These are phyloP conservation scores for Linnemannia exigua DNA, from an alignment of 192 early-diverging fungal species.

Conservation along the genomic window DNA sequence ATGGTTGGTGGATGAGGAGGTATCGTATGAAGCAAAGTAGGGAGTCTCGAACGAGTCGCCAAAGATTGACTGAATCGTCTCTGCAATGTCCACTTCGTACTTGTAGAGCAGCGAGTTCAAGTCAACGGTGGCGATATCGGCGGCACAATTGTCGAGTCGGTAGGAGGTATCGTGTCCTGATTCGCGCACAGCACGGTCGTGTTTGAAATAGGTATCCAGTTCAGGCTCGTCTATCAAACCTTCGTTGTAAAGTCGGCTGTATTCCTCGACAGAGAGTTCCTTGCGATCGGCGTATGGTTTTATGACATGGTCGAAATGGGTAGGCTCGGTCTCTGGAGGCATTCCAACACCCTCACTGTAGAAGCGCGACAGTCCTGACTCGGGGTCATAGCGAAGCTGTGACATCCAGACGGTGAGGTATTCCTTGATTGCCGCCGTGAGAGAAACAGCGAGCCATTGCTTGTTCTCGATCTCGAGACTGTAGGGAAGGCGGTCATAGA, in stretches of 20 bases:
- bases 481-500: constrained; percentile 69
- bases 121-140: constrained; percentile 92
- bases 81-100: constrained; percentile 92
- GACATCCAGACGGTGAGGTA: constrained; percentile 92
- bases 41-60: constrained; percentile 63
- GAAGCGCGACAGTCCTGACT: constrained; percentile 85
- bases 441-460: constrained; percentile 77
- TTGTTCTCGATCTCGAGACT: constrained; percentile 63
- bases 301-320: constrained; percentile 88
- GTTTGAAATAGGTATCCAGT: constrained; percentile 95
- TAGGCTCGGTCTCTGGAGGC: constrained; percentile 96
- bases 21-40: constrained; percentile 25
- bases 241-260: constrained; percentile 77
- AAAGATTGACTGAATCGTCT: constrained; percentile 71
- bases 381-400: constrained; percentile 78
- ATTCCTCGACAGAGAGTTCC: constrained; percentile 77
- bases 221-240: constrained; percentile 81
- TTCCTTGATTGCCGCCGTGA: constrained; percentile 89
- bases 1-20: neutral
- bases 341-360: constrained; percentile 91
- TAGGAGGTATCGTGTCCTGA: constrained; percentile 97
- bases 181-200: constrained; percentile 96
- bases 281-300: constrained; percentile 79
- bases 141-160: constrained; percentile 90
- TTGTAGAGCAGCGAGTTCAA: constrained; percentile 94